Evolutionary conservation across 257 asterid genomes (phyloP).

Genomic region (Rauvolfia tetraphylla): DNA sequence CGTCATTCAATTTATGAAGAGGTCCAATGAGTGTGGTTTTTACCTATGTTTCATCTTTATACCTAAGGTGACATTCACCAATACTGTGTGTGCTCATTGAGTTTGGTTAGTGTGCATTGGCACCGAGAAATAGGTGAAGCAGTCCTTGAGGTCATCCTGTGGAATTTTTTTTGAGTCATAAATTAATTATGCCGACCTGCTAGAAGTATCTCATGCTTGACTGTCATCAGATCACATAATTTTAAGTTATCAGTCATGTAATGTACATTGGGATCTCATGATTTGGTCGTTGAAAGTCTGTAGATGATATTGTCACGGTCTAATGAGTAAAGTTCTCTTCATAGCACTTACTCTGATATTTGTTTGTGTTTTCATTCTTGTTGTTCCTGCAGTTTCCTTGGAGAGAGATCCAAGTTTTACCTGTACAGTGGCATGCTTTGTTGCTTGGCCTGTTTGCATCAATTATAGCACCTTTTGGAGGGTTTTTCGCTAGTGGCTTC

Average conservation of each 20-base stretch:
- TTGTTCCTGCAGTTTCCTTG: slow-evolving; percentile 52
- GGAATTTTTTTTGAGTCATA: neutral
- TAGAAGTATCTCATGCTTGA: neutral
- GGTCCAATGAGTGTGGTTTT: neutral
- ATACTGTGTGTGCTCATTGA: neutral
- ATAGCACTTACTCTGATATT: neutral
- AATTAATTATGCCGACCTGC: neutral
- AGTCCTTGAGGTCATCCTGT: neutral
- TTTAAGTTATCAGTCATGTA: too few relatives aligned
- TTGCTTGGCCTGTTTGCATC: slow-evolving; percentile 86
- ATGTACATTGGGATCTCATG: neutral
- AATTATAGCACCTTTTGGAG: slow-evolving; percentile 97
- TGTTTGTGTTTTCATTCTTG: neutral
- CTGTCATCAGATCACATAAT: neutral
- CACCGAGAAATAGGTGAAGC: neutral
- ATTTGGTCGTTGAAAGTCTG: neutral
- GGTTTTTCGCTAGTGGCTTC: slow-evolving; percentile 97
- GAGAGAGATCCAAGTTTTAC: slow-evolving; percentile 55
- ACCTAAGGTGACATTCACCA: neutral
- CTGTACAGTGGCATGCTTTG: slow-evolving; percentile 86
- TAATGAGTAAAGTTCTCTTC: neutral
- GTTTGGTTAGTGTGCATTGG: neutral
- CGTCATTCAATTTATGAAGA: neutral
- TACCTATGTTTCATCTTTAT: neutral
- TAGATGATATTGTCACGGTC: slow-evolving; percentile 10